Conservation (phyloP, 108 stramenopile genomes). For the Skeletonema costatum region DNA sequence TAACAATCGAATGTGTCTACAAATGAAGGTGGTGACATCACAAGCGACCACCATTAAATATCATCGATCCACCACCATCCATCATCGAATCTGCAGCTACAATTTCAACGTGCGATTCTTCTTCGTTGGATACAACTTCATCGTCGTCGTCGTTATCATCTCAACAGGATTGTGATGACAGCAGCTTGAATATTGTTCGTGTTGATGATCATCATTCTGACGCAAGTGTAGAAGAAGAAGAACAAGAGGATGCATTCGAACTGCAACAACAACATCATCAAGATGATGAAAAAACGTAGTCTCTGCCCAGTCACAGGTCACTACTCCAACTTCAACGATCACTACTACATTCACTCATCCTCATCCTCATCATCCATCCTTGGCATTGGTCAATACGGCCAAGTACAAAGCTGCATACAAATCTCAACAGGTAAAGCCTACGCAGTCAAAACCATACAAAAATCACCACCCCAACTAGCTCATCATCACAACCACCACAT, state of each 20-base stretch:
- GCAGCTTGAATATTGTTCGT: background rate
- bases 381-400: conserved; percentile 36
- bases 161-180: background rate
- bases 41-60: background rate
- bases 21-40: background rate
- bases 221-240: too few species aligned
- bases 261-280: too few species aligned
- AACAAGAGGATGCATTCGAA: too few species aligned
- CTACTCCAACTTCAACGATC: conserved; percentile 11
- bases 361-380: conserved; percentile 1
- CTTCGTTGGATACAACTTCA: background rate
- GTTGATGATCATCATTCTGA: too few species aligned
- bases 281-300: too few species aligned
- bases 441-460: conserved; percentile 68
- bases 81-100: background rate
- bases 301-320: conserved; percentile 13
- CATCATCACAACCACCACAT: conserved; percentile 4
- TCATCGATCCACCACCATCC: background rate
- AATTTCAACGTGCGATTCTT: background rate
- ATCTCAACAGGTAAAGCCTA: conserved; percentile 41
- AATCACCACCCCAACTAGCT: background rate
- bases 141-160: background rate
- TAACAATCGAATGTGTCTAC: too few species aligned
- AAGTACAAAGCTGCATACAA: conserved; percentile 34
- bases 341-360: conserved; percentile 9